Evolutionary conservation across 805 yeast genomes (phyloP), one percentile per base, ranked within the genome.

Genomic region (Candida maesae): DNA sequence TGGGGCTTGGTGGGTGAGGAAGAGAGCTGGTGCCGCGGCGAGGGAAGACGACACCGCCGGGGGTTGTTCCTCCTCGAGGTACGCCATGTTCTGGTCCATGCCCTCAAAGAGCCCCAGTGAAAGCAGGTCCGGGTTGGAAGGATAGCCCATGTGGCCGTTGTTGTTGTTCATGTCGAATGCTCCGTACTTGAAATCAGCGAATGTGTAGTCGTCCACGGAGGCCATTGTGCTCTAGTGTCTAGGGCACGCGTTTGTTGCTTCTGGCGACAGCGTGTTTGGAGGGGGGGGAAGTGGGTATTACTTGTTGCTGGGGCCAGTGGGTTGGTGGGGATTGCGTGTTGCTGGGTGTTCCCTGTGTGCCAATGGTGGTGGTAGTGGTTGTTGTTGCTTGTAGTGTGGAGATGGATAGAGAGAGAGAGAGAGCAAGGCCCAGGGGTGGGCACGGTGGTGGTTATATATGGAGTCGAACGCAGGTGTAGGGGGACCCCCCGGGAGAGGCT

Each of bases 81-180:
- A 42, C 2, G 42, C 46, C 42, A 42, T 36, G 38, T 44, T 44
- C 36, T 39, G 40, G 23, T 39, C 47, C 38, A 39, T 33, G 36
- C 30, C 45, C 13, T 38, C 42, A 25, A 40, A 40, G 21, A 41
- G 12, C 3, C 42, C 42, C 13, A 36, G 36, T 2, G 38, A 23
- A 10, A 33, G 13, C 21, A 35, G 35, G 20, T 35, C 39, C 3
- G 25, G 21, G 21, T 31, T 35, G 14, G 14, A 19, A 9, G 42
- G 18, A 38, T n/a, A 36, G 17, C 46, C 42, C 13, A 32, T 27
- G 2, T 30, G 11, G 26, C n/a, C 15, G n/a, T 23, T 12, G 24
- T 12, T 35, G 17, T 12, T 28, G 31, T 7, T 21, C 12, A 9
- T 23, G 16, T 44, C 44, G 15, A 36, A 29, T 4, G 34, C 20